phyloP scores from a whole-genome alignment of 179 eudicot species.

The Gypsophila paniculata region DNA sequence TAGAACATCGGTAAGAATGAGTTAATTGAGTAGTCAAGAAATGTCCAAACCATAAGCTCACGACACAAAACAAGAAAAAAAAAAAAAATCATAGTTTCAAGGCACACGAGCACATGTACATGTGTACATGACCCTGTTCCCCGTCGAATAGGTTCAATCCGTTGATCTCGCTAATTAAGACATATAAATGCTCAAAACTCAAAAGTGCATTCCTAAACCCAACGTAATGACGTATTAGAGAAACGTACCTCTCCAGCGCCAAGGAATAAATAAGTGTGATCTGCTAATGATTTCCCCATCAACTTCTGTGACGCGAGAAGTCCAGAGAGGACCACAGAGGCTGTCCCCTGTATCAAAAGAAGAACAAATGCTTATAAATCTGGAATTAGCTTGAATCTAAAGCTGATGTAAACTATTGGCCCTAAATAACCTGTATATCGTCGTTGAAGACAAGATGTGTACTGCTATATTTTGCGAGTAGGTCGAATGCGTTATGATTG shows the following conservation, averaged over 20 bases:
- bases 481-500: slow-evolving; percentile 83
- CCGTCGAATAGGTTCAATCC: not conserved
- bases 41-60: not conserved
- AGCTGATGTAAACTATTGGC: not conserved
- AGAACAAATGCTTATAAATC: not conserved
- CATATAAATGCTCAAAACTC: not conserved
- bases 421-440: slow-evolving; percentile 65
- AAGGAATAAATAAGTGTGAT: slow-evolving; percentile 71
- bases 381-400: not conserved
- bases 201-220: not conserved
- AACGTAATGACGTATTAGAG: not conserved
- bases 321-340: slow-evolving; percentile 89
- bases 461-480: slow-evolving; percentile 64
- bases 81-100: not conserved
- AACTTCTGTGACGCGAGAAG: slow-evolving; percentile 65
- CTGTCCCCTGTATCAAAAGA: slow-evolving; percentile 62
- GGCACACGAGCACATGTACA: not conserved
- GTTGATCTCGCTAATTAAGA: not conserved
- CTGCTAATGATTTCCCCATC: slow-evolving; percentile 63
- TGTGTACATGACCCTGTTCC: not conserved
- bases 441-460: slow-evolving; percentile 94
- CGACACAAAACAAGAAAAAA: not conserved
- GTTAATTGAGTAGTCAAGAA: not conserved
- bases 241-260: slow-evolving; percentile 84
- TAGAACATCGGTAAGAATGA: slow-evolving; percentile 26